Base-by-base conservation (phyloP, 257 asterid genomes). In the Nicotiana paniculata region DNA sequence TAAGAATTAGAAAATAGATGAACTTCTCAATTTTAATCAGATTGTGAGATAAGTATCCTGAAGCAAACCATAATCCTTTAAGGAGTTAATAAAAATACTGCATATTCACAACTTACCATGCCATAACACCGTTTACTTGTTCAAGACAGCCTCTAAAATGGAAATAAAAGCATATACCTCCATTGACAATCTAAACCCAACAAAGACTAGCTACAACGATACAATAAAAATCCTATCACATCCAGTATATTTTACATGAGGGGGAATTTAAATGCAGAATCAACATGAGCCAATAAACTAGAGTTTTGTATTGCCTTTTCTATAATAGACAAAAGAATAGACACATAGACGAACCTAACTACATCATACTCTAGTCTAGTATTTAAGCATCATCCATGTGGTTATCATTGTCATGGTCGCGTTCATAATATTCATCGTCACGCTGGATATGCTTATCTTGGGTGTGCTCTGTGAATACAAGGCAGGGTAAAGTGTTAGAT, bases 361-460 rank as follows among this genome's bases (percentile, higher is more conserved):
- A 65, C 18, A 39, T 2, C 65, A 57, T 13, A n/a, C 17, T 1
- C 39, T 58, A 69, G 48, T 18, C 39, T 58, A 69, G 48, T 18
- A 9, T 81, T 86, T 88, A 94, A 7, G 84, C 77, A 85, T 93
- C 97, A 86, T 93, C 95, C 93, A 88, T 87, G 64, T 61, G 84
- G 30, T 88, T 93, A 84, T 96, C 99, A 15, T 96, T 94, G 91
- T 96, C 99, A 37, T 94, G 90, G 58, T 94, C 99, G 17, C 97
- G 98, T 0, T 92, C 98, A 69, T 96, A 96, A 82, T 96, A 96
- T 86, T 96, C 99, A 57, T 96, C 97, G 6, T 94, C 99, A 2
- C 98, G 98, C 85, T 91, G 98, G 83, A 96, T 89, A 57, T 96
- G 97, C 88, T 94, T 96, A 93, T 96, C 99, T 86, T 89, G 94